phyloP scores from a whole-genome alignment of 2,329 filamentous ascomycete genomes.

The Metarhizium rileyi region DNA sequence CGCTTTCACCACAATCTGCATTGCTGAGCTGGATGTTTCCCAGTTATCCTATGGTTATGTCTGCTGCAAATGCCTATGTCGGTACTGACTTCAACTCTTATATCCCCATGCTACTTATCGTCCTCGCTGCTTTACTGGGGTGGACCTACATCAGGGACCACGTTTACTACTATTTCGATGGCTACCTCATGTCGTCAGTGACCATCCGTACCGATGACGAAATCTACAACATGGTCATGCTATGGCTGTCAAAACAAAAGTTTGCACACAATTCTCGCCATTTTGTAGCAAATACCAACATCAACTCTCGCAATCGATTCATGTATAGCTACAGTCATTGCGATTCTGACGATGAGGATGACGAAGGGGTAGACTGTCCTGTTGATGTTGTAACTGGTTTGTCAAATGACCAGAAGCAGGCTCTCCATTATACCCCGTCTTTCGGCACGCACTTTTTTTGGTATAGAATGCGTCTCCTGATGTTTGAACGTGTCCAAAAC shows the following conservation, averaged over 20 bases:
- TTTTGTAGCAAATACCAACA: slow-evolving; percentile 55
- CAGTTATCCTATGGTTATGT: slow-evolving; percentile 50
- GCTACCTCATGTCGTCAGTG: slow-evolving; percentile 54
- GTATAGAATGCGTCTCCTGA: slow-evolving; percentile 48
- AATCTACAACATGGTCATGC: slow-evolving; percentile 63
- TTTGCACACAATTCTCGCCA: slow-evolving; percentile 50
- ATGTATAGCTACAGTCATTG: slow-evolving; percentile 38
- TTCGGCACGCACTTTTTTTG: slow-evolving; percentile 61
- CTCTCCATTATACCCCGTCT: slow-evolving; percentile 54
- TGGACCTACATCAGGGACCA: slow-evolving; percentile 43
- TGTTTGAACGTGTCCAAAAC: slow-evolving; percentile 45
- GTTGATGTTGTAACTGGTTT: slow-evolving; percentile 15
- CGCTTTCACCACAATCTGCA: slow-evolving; percentile 28
- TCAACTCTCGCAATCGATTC: slow-evolving; percentile 43
- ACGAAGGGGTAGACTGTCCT: slow-evolving; percentile 28
- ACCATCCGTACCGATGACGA: slow-evolving; percentile 61
- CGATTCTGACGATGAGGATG: slow-evolving; percentile 28
- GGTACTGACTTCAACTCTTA: slow-evolving; percentile 54
- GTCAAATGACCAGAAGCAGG: slow-evolving; percentile 30
- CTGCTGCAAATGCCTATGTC: slow-evolving; percentile 43
- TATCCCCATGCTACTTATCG: slow-evolving; percentile 44
- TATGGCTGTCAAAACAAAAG: slow-evolving; percentile 54
- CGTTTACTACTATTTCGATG: slow-evolving; percentile 36
- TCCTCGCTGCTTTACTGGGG: slow-evolving; percentile 38
- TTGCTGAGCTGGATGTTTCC: slow-evolving; percentile 57